A percentile compares a stretch with the other conserved stretches of the same genome.
These are phyloP conservation scores for Clonostachys byssicola DNA, from an alignment of 2,329 filamentous ascomycete species.

Conservation along the genomic window DNA sequence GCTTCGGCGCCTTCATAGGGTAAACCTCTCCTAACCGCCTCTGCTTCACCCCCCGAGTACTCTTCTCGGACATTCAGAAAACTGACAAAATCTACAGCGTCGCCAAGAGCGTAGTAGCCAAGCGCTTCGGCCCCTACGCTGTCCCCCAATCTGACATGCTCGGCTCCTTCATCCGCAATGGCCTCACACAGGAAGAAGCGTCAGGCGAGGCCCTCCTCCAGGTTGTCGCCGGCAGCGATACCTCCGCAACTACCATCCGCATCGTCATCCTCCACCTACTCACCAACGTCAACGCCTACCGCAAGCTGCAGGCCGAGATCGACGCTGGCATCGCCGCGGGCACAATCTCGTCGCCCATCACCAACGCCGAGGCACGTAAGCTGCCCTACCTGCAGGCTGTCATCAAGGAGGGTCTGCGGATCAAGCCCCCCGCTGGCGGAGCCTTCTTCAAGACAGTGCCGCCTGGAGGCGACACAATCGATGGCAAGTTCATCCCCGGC, in stretches of 20 bases:
- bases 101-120: constrained; percentile 8
- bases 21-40: constrained; percentile 1
- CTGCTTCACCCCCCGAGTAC: neutral
- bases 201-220: constrained; percentile 23
- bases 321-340: constrained; percentile 32
- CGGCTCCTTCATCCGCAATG: constrained; percentile 32
- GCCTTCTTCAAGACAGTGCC: constrained; percentile 29
- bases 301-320: constrained; percentile 29
- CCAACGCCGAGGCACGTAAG: constrained; percentile 23
- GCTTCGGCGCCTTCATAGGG: constrained; percentile 31
- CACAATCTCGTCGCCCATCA: constrained; percentile 18
- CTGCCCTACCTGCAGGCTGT: constrained; percentile 41
- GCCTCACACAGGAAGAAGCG: constrained; percentile 19
- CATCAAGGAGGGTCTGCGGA: constrained; percentile 41
- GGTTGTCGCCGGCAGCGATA: constrained; percentile 30
- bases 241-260: constrained; percentile 45
- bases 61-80: neutral
- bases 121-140: constrained; percentile 13
- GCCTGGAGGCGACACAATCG: constrained; percentile 18
- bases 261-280: constrained; percentile 47
- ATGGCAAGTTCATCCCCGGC: constrained; percentile 32
- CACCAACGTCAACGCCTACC: constrained; percentile 40
- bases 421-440: constrained; percentile 26
- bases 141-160: constrained; percentile 28
- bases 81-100: neutral